Evolutionary conservation across 345 rosid genomes (phyloP).

Genomic region (Salix viminalis): DNA sequence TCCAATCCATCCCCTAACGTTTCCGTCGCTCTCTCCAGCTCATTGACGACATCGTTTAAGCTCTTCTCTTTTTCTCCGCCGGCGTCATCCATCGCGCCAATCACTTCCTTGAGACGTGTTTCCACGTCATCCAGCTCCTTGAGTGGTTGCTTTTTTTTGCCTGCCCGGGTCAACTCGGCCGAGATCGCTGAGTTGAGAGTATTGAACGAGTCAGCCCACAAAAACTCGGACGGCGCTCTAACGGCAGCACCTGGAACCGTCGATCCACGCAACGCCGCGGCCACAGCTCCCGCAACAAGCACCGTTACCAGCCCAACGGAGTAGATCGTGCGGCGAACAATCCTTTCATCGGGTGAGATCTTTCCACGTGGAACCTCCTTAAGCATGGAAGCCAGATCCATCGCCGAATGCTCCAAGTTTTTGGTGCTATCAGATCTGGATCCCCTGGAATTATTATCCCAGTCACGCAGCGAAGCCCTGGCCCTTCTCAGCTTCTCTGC

Average conservation of each 20-base stretch:
- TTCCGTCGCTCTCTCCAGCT: background rate
- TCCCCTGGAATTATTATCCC: background rate
- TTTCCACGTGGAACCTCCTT: background rate
- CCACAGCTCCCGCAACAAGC: background rate
- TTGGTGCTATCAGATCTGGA: background rate
- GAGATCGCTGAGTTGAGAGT: background rate
- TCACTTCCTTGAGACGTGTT: background rate
- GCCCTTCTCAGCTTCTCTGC: background rate
- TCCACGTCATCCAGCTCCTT: background rate
- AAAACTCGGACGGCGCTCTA: background rate
- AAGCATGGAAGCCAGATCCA: background rate
- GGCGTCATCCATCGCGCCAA: background rate
- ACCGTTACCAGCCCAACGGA: background rate
- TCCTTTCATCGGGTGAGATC: background rate
- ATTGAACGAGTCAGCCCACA: background rate
- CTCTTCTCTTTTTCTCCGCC: background rate
- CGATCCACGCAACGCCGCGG: background rate
- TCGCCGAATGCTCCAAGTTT: background rate
- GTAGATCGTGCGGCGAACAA: background rate
- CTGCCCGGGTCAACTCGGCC: background rate
- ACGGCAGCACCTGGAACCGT: background rate
- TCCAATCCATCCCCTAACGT: background rate
- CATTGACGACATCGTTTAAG: background rate
- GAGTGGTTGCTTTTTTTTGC: background rate
- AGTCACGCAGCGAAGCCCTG: background rate